Base-by-base conservation (phyloP, 371 early-diverging fungal genomes). In the Mortierella sp. region DNA sequence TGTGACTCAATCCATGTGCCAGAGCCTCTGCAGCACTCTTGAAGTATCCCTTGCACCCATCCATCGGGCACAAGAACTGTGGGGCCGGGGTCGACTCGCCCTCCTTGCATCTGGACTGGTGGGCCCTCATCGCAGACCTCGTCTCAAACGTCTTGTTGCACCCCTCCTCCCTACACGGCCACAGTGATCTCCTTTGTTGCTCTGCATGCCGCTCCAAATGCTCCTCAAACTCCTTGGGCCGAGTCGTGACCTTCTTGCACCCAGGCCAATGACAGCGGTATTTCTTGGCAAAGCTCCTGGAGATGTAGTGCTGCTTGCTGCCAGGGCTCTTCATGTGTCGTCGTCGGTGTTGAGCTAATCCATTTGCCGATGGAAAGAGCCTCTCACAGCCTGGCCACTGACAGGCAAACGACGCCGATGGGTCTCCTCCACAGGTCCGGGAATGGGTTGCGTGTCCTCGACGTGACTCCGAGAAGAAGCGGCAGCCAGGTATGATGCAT, bases 141-240 rank as follows among this genome's bases (percentile, higher is more conserved):
- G 58, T 58, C 58, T 58, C 58, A 19, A 58, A 58, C 14, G 58
- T 16, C 58, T 29, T 58, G 29, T 29, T 58, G 34, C 58, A 58
- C 2, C 58, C 58, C 6, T 31, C 19, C 31, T 31, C 58, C 19
- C 16, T 58, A 16, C 58, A 58, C 13, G 58, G 58, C 58, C 58
- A 58, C 8, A 34, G 19, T 29, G 58, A 13, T 19, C 19, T 58
- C 29, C 58, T 29, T 13, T 58, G 58, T 19, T 58, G 58, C 19
- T 58, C 58, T 7, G 31, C 58, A 29, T 58, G 58, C 34, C 58
- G 58, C 31, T 58, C 58, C 34, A 58, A 19, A 58, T 58, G 58
- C 34, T 58, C 58, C 34, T 58, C 58, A 58, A 58, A 58, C 58
- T 58, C 58, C 58, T 31, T 58, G 58, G 58, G 58, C 19, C 58